Conservation (phyloP, 352 stramenopile genomes). For the Phytophthora meadii region DNA sequence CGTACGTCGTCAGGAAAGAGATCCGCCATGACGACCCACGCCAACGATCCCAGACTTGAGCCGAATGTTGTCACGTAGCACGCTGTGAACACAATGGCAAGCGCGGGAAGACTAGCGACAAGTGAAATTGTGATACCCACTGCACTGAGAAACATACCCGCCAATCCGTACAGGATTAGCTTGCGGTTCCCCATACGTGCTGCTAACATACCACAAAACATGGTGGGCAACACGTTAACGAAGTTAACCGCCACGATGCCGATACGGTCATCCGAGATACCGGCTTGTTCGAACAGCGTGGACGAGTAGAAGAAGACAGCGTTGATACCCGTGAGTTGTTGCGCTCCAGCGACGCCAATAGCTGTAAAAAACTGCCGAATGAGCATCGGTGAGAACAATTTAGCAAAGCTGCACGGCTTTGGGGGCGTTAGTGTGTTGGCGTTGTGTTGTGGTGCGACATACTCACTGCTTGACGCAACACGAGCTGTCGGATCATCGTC, state of each 20-base stretch:
- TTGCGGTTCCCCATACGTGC: conserved; percentile 11
- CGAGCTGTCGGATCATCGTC: neutral
- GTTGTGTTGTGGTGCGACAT: neutral
- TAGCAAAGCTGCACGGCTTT: neutral
- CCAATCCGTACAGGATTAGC: conserved; percentile 17
- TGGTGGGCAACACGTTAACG: conserved; percentile 45
- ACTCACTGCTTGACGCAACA: conserved; percentile 2
- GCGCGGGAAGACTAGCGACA: conserved; percentile 18
- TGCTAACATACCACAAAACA: conserved; percentile 22
- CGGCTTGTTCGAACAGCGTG: conserved; percentile 50
- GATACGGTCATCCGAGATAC: conserved; percentile 50
- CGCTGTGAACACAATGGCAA: conserved; percentile 54
- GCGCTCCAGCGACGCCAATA: conserved; percentile 31
- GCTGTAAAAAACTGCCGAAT: conserved; percentile 45
- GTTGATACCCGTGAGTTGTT: conserved; percentile 63
- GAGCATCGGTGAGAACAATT: conserved; percentile 22
- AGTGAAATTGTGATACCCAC: conserved; percentile 48
- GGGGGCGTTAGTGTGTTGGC: neutral
- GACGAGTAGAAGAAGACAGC: conserved; percentile 66
- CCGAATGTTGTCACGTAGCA: conserved; percentile 48
- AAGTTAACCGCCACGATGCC: conserved; percentile 56
- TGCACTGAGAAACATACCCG: conserved; percentile 24
- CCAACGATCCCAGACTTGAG: conserved; percentile 38
- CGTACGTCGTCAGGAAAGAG: conserved; percentile 40
- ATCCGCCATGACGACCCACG: conserved; percentile 42